These are phyloP conservation scores for Polyplosphaeria fusca DNA, from an alignment of 495 filamentous ascomycete genomes.

Conservation along the genomic window DNA sequence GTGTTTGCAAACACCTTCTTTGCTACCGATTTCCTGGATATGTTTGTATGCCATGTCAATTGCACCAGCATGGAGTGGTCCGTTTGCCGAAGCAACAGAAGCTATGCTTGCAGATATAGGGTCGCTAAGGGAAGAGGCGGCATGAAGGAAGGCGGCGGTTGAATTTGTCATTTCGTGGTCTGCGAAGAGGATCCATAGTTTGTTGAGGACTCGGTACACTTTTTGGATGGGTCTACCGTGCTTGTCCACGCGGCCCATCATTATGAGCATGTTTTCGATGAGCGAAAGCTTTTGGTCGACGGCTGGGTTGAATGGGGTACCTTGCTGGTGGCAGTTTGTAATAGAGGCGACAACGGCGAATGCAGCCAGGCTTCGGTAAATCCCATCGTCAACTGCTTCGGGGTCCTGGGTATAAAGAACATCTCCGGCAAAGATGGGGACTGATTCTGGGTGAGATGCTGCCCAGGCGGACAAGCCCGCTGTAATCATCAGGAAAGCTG, in stretches of 20 bases:
- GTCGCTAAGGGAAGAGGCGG: slow-evolving; percentile 8
- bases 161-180: slow-evolving; percentile 22
- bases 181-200: slow-evolving; percentile 15
- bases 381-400: background rate
- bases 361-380: background rate
- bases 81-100: background rate
- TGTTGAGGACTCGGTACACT: background rate
- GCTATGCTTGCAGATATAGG: slow-evolving; percentile 6
- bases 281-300: background rate
- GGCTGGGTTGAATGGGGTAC: background rate
- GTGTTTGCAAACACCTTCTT: background rate
- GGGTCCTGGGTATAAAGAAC: no score
- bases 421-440: no score
- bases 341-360: background rate
- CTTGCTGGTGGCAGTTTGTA: background rate
- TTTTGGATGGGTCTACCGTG: background rate
- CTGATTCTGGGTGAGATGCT: no score
- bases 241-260: background rate
- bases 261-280: background rate
- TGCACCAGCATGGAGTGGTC: slow-evolving; percentile 16
- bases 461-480: no score
- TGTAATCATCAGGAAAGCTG: no score
- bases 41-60: slow-evolving; percentile 15
- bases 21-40: background rate
- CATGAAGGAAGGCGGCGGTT: slow-evolving; percentile 12